Base-by-base conservation (phyloP, 768 basidiomycete species). In the Panaeolus papilionaceus region DNA sequence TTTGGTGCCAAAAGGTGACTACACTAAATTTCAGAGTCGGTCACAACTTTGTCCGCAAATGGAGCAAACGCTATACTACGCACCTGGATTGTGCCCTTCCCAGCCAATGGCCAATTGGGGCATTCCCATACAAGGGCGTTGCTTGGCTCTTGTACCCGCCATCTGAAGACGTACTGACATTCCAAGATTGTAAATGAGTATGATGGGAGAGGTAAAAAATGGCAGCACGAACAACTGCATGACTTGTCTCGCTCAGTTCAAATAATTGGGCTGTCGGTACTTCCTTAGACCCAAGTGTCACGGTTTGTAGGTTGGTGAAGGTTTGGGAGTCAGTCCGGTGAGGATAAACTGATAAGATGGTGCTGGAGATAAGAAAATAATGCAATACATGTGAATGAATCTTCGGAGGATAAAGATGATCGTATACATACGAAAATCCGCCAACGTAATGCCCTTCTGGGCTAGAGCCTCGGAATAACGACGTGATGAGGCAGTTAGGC, bases 401-500 rank as follows among this genome's bases (percentile, higher is more conserved):
- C 4, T 47, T 47, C 45, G 18, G 18, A n/a, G 18, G 18, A 47
- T 20, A 2, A 16, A 18, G 18, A 16, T 18, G 7, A 47, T n/a
- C 3, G 20, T 20, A 23, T 23, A 69, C 71, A 38, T 45, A 73
- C 74, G 62, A 66, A 54, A 75, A 73, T 11, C 70, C 68, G 10
- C 69, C 74, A 8, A 75, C 62, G 42, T 71, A 63, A 12, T 65
- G 45, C 8, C 70, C 71, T 61, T 62, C 33, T 3, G 47, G 58
- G 6, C 54, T 67, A 38, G 70, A 68, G 3, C 73, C 72, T 61
- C 66, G 68, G 14, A 68, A 64, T 11, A 75, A 54, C 14, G 71
- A 64, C 9, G 74, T 75, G 23, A 71, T 63, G 20, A 70, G 64
- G 54, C 69, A 72, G 26, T 64, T 67, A 8, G 72, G 74, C 47